Evolutionary conservation across 2,329 filamentous ascomycete species (phyloP).

Genomic region (Pseudocercospora fijiensis): DNA sequence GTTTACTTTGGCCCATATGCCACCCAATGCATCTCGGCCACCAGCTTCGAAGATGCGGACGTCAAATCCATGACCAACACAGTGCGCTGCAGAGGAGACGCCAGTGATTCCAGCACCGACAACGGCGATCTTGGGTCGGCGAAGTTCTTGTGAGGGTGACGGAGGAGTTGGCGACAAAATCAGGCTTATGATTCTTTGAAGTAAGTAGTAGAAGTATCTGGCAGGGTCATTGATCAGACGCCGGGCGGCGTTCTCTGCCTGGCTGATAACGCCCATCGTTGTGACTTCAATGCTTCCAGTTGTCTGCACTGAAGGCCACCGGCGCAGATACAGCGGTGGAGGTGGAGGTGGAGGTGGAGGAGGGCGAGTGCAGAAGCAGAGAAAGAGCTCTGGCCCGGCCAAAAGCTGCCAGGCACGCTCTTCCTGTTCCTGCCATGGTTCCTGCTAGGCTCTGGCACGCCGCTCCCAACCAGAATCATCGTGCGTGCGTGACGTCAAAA

Average conservation of each 20-base stretch:
- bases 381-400: background rate
- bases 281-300: background rate
- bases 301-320: background rate
- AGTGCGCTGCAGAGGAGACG: constrained; percentile 66
- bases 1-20: constrained; percentile 56
- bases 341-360: background rate
- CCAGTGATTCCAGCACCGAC: constrained; percentile 51
- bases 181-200: constrained; percentile 63
- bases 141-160: constrained; percentile 55
- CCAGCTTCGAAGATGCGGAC: constrained; percentile 76
- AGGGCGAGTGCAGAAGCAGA: background rate
- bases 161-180: constrained; percentile 72
- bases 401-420: background rate
- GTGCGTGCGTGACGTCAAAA: background rate
- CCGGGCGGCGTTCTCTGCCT: constrained; percentile 20
- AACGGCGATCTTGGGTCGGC: constrained; percentile 57
- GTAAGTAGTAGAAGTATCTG: constrained; percentile 61
- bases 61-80: constrained; percentile 81
- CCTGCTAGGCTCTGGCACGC: background rate
- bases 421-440: background rate
- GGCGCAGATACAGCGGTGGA: background rate
- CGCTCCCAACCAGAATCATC: background rate
- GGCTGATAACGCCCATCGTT: constrained; percentile 17
- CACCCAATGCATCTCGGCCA: constrained; percentile 56
- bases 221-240: constrained; percentile 47